Conservation (phyloP, 129 eudicot genomes). For the Flaveria linearis region DNA sequence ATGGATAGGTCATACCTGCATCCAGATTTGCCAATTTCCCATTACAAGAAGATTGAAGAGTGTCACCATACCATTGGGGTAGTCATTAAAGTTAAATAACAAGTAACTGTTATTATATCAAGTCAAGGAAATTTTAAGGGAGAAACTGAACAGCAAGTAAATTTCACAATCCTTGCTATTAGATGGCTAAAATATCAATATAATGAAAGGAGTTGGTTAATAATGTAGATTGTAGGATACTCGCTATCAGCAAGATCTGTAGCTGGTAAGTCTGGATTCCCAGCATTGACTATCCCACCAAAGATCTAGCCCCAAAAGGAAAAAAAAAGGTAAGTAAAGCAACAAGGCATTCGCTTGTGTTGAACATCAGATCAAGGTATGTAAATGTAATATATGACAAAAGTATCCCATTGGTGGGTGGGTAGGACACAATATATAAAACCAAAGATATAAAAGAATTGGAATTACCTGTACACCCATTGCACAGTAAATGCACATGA, state of each 20-base stretch:
- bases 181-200: slow-evolving; percentile 3
- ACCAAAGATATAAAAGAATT: slow-evolving; percentile 7
- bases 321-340: slow-evolving; percentile 18
- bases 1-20: slow-evolving; percentile 59
- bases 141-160: slow-evolving; percentile 4
- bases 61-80: slow-evolving; percentile 96
- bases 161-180: not conserved
- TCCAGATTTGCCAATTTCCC: slow-evolving; percentile 97
- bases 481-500: slow-evolving; percentile 86
- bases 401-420: too few relatives aligned
- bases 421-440: not conserved
- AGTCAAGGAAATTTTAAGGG: slow-evolving; percentile 48
- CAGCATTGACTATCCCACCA: slow-evolving; percentile 92
- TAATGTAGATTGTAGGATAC: slow-evolving; percentile 55
- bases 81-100: slow-evolving; percentile 92
- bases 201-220: not conserved
- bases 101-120: slow-evolving; percentile 51
- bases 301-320: slow-evolving; percentile 47
- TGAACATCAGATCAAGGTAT: not conserved
- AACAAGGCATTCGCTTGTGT: not conserved
- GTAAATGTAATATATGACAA: too few relatives aligned
- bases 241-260: slow-evolving; percentile 88
- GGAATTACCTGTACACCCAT: slow-evolving; percentile 79
- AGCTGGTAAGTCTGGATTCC: slow-evolving; percentile 56
- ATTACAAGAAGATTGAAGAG: slow-evolving; percentile 84